These are phyloP conservation scores for Penicillium sp. DNA, from an alignment of 2,329 filamentous ascomycete species.

Conservation along the genomic window DNA sequence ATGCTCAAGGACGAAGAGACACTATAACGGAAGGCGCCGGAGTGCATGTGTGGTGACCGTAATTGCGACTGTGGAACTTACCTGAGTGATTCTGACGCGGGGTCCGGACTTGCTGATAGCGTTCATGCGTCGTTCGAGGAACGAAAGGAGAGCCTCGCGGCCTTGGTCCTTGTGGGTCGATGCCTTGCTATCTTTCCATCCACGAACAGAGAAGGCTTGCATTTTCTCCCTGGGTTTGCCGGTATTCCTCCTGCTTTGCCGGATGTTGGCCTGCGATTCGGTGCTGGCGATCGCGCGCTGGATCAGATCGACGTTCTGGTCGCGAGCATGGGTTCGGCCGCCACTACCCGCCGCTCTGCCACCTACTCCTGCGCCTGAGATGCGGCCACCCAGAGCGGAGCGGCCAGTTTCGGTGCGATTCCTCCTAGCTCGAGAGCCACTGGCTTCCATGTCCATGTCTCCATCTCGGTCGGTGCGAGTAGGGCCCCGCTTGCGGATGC, in stretches of 20 bases:
- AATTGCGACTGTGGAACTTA: slow-evolving; percentile 60
- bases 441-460: slow-evolving; percentile 61
- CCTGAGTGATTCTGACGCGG: slow-evolving; percentile 71
- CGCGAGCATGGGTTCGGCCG: slow-evolving; percentile 27
- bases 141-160: slow-evolving; percentile 63
- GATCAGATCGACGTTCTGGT: slow-evolving; percentile 38
- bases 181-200: slow-evolving; percentile 70
- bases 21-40: slow-evolving; percentile 39
- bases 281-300: slow-evolving; percentile 38
- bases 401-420: slow-evolving; percentile 23
- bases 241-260: slow-evolving; percentile 34
- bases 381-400: slow-evolving; percentile 6
- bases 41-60: slow-evolving; percentile 43
- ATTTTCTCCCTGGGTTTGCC: slow-evolving; percentile 24
- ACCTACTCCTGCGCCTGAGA: slow-evolving; percentile 13
- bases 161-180: slow-evolving; percentile 68
- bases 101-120: slow-evolving; percentile 51
- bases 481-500: slow-evolving; percentile 54
- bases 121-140: slow-evolving; percentile 71
- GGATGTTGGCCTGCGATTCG: slow-evolving; percentile 42
- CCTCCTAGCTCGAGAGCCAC: slow-evolving; percentile 38
- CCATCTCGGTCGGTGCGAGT: slow-evolving; percentile 61
- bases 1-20: slow-evolving; percentile 44
- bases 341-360: slow-evolving; percentile 30
- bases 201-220: slow-evolving; percentile 53